Conservation (phyloP, 1,284 basidiomycete species). For the Rugosomyces carneus region DNA sequence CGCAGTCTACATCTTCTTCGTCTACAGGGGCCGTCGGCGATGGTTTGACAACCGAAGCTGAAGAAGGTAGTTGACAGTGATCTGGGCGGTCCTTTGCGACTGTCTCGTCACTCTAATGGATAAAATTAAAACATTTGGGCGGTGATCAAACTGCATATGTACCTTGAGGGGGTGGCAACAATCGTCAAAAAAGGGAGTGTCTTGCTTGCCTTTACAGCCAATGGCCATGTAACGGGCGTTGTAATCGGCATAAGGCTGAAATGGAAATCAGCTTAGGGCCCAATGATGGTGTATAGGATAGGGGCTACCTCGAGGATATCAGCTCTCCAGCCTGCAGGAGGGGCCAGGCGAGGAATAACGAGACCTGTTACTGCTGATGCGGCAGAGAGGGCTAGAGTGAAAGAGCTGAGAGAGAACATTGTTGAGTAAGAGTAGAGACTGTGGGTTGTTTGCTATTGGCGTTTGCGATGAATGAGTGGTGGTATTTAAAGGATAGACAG, state of each 20-base stretch:
- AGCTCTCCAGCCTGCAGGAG: constrained; percentile 39
- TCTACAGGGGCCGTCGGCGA: constrained; percentile 20
- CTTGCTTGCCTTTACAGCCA: constrained; percentile 54
- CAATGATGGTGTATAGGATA: too few species aligned
- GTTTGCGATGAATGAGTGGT: constrained; percentile 6
- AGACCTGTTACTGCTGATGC: constrained; percentile 34
- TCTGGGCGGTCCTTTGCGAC: constrained; percentile 39
- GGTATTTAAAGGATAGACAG: constrained; percentile 11
- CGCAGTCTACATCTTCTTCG: constrained; percentile 28
- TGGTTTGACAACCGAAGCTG: constrained; percentile 18
- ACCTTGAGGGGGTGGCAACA: constrained; percentile 49
- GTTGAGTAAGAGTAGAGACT: constrained; percentile 17
- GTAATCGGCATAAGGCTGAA: constrained; percentile 55
- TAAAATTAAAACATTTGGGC: too few species aligned
- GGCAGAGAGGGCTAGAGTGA: constrained; percentile 45
- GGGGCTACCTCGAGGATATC: constrained; percentile 41
- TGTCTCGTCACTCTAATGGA: constrained; percentile 41
- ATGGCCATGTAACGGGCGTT: constrained; percentile 51
- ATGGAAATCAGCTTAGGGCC: too few species aligned
- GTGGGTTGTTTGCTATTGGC: constrained; percentile 19
- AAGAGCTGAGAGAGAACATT: constrained; percentile 41
- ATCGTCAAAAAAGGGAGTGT: constrained; percentile 57
- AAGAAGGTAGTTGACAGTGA: constrained; percentile 41
- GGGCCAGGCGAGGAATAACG: constrained; percentile 40
- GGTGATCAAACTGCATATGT: constrained; percentile 17